Base-by-base conservation (phyloP, 2,329 filamentous ascomycete genomes). In the Diaporthe sp. region DNA sequence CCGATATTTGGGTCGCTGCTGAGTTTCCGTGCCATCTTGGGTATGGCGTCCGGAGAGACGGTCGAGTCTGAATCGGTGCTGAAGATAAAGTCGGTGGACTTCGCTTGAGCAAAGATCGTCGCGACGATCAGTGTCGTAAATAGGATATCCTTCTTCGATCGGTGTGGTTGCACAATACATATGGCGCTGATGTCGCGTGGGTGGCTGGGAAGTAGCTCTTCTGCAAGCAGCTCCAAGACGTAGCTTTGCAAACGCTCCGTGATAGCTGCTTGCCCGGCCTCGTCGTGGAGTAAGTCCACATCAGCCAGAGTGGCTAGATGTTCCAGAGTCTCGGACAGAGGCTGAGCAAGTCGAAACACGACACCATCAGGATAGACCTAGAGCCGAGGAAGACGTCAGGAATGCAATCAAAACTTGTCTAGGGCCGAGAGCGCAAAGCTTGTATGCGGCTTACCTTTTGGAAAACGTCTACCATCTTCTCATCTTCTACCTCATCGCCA, bases 31-130 rank as follows among this genome's bases (percentile, higher is more conserved):
- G 56, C 56, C 56, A 65, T 66, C 12, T 66, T 58, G 1, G 25
- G 42, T 9, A 72, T 50, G 19, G 70, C 44, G 1, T 19, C 58
- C 2, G 47, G 58, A 25, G n/a, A 55, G 15, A 66, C 25, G 12
- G 53, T 55, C 10, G 70, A 37, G 35, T 65, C 70, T 5, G 70
- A 72, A 47, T 72, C 70, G 32, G 70, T 72, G 47, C 70, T 72
- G 58, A 72, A 72, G 2, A 72, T 32, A 6, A 72, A 30, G 8
- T 72, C 30, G 32, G 19, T 30, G n/a, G 51, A 22, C 19, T 53
- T n/a, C 19, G 10, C 44, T 44, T 51, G 19, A 4, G 70, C 32
- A 2, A 72, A 22, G 8, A 55, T 25, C 3, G 58, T 72, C 4
- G 58, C 70, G 8, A 72, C 19, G 2, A 55, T 39, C 7, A 65